Percentiles rank a stretch among this genome's conserved stretches.
These are phyloP conservation scores for Colletotrichum sp. DNA, from an alignment of 2,329 filamentous ascomycete species.

Conservation along the genomic window DNA sequence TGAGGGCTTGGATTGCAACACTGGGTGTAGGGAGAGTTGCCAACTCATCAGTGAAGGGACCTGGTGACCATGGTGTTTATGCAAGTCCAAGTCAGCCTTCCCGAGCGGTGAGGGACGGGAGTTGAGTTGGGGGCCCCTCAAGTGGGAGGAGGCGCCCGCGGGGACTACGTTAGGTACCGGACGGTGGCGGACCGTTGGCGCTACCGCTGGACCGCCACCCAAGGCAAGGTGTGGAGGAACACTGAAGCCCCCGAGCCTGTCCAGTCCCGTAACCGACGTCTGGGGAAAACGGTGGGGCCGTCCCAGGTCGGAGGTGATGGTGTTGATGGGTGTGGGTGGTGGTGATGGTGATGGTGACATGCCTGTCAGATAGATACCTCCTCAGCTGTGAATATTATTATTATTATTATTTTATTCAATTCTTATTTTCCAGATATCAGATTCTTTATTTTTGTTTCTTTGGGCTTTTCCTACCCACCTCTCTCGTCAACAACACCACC, in stretches of 20 bases:
- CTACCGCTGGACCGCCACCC: not conserved
- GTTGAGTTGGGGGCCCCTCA: not conserved
- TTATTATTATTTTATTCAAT: not conserved
- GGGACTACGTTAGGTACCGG: not conserved
- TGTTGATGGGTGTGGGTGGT: not conserved
- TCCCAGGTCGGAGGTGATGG: not conserved
- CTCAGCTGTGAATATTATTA: not conserved
- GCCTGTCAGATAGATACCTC: not conserved
- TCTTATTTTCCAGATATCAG: not conserved
- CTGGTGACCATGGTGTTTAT: constrained; percentile 22
- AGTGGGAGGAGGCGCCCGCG: not conserved
- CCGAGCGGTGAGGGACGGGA: constrained; percentile 18
- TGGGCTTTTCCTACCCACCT: not conserved
- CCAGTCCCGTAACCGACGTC: not conserved
- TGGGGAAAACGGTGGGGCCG: constrained; percentile 15
- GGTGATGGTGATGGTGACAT: not conserved
- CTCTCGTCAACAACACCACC: not conserved
- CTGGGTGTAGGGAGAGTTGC: constrained; percentile 10
- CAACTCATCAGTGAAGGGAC: constrained; percentile 18
- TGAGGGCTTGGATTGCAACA: not conserved
- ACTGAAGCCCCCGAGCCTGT: not conserved
- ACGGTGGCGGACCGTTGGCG: constrained; percentile 18
- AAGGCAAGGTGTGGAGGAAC: not conserved
- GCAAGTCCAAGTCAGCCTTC: constrained; percentile 23
- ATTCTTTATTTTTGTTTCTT: not conserved